Percentiles rank a stretch among this genome's conserved stretches.
Conservation (phyloP, 1,284 basidiomycete genomes). For the Neonothopanus nambi region DNA sequence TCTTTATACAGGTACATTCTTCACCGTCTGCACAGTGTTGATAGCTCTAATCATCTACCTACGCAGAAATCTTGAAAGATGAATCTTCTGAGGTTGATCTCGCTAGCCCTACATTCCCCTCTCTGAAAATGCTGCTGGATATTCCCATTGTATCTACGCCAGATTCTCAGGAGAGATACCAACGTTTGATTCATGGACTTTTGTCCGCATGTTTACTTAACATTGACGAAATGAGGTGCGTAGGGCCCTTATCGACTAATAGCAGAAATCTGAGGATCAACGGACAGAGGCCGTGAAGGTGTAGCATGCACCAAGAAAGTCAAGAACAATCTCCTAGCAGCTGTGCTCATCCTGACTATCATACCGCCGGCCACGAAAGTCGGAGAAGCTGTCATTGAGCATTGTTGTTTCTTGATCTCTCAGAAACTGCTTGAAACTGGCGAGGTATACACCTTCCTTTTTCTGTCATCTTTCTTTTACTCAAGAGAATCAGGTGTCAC, state of each 20-base stretch:
- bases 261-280: background rate
- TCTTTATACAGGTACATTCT: slow-evolving; percentile 70
- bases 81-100: slow-evolving; percentile 80
- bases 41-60: background rate
- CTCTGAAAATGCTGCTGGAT: slow-evolving; percentile 75
- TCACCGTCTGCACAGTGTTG: background rate
- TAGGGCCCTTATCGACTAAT: slow-evolving; percentile 6
- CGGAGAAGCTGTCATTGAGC: slow-evolving; percentile 79
- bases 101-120: slow-evolving; percentile 76
- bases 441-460: slow-evolving; percentile 53
- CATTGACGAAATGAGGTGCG: slow-evolving; percentile 90
- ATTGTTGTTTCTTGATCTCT: slow-evolving; percentile 81
- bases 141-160: slow-evolving; percentile 37
- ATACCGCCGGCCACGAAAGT: slow-evolving; percentile 70
- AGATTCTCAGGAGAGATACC: slow-evolving; percentile 27
- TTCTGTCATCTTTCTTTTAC: slow-evolving; percentile 17
- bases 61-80: slow-evolving; percentile 77
- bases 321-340: slow-evolving; percentile 88
- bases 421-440: slow-evolving; percentile 69
- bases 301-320: slow-evolving; percentile 78
- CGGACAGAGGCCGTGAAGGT: slow-evolving; percentile 76
- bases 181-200: slow-evolving; percentile 77
- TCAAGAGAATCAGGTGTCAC: slow-evolving; percentile 52
- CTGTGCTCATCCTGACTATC: slow-evolving; percentile 84
- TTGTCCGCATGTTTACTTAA: slow-evolving; percentile 84